Evolutionary conservation across 805 yeast genomes (phyloP).

Genomic region (Candida parachauliodes): DNA sequence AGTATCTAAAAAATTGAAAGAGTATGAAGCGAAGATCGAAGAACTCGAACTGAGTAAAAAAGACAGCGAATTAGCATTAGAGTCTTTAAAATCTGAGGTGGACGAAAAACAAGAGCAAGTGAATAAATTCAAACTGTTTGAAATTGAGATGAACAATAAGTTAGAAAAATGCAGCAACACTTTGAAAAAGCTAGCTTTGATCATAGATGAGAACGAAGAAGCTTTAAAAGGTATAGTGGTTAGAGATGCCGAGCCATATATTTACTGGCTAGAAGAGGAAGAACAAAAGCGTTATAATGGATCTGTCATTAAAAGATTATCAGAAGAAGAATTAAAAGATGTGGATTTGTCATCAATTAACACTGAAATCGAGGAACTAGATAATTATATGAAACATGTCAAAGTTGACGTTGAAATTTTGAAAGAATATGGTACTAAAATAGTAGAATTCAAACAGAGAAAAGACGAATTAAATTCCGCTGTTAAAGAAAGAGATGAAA

Average conservation of each 20-base stretch:
- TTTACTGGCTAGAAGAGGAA: constrained; percentile 47
- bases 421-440: constrained; percentile 69
- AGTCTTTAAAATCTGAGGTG: constrained; percentile 23
- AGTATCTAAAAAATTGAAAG: constrained; percentile 29
- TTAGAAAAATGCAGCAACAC: constrained; percentile 52
- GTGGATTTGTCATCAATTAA: constrained; percentile 49
- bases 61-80: constrained; percentile 38
- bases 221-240: constrained; percentile 43
- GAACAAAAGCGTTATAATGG: constrained; percentile 34
- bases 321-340: constrained; percentile 48
- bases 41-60: constrained; percentile 36
- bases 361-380: constrained; percentile 50
- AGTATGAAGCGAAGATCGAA: constrained; percentile 25
- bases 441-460: constrained; percentile 60
- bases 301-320: constrained; percentile 37
- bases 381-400: constrained; percentile 51
- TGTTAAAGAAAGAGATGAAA: constrained; percentile 59
- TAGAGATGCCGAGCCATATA: constrained; percentile 51
- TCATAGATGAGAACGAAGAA: constrained; percentile 33
- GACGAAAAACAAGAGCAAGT: constrained; percentile 43
- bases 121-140: constrained; percentile 57
- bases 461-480: constrained; percentile 66
- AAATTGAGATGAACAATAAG: constrained; percentile 62
- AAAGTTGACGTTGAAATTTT: constrained; percentile 71
- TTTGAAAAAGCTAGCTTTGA: constrained; percentile 35